Conservation (phyloP, 768 basidiomycete species). For the Cystobasidium ongulense region DNA sequence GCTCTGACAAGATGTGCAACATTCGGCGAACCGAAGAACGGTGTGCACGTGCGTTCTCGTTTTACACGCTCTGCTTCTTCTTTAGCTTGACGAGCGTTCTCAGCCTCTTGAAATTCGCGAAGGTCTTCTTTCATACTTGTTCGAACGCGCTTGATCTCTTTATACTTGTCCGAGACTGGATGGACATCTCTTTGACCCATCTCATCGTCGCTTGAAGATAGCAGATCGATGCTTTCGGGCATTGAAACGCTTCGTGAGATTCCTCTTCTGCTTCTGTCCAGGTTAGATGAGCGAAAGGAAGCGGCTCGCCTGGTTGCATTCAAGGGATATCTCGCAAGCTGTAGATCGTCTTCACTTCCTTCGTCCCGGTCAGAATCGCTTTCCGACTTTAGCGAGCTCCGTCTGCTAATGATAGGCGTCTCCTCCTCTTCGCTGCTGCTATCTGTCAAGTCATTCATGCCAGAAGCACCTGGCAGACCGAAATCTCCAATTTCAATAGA, state of each 20-base stretch:
- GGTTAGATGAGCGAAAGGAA: not conserved
- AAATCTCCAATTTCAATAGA: slow-evolving; percentile 25
- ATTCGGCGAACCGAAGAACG: not conserved
- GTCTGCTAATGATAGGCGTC: not conserved
- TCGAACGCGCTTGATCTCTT: not conserved
- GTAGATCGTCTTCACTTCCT: not conserved
- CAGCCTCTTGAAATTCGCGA: not conserved
- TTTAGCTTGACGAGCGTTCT: not conserved
- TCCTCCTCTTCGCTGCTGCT: slow-evolving; percentile 12
- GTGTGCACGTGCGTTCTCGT: slow-evolving; percentile 10
- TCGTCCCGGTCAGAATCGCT: not conserved
- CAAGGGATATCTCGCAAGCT: not conserved
- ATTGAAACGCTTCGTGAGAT: not conserved
- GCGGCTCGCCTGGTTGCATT: not conserved
- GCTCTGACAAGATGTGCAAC: not conserved
- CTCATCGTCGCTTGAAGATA: slow-evolving; percentile 26
- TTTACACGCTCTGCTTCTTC: not conserved
- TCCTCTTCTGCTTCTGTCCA: not conserved
- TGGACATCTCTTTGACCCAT: slow-evolving; percentile 2
- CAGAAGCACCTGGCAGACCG: slow-evolving; percentile 25
- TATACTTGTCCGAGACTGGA: not conserved
- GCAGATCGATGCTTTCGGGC: not conserved
- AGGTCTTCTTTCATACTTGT: not conserved
- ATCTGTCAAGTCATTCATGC: slow-evolving; percentile 10
- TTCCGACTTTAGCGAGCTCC: not conserved